Percentiles rank a stretch among this genome's conserved stretches.
Evolutionary conservation across 306 rosid species (phyloP).

Genomic region (Lathyrus sativus): DNA sequence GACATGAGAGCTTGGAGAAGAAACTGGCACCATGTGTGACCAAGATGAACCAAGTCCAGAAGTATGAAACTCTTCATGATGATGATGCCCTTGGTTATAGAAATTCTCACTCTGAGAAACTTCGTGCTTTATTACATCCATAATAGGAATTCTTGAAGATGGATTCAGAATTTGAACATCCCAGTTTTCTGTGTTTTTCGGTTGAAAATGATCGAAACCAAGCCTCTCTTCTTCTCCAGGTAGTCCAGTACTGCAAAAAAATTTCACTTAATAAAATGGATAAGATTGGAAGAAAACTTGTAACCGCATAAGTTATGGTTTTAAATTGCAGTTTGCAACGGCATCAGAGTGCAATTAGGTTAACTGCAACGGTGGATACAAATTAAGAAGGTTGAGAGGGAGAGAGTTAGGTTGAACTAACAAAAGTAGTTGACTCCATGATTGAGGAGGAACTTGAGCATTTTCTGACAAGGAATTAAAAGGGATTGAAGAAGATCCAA

Average conservation of each 20-base stretch:
- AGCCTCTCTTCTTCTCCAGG: conserved; percentile 62
- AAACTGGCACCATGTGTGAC: conserved; percentile 57
- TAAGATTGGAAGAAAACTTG: background rate
- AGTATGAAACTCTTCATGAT: conserved; percentile 43
- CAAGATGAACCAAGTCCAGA: conserved; percentile 43
- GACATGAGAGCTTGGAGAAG: conserved; percentile 62
- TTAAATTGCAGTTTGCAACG: background rate
- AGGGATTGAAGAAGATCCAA: conserved; percentile 67
- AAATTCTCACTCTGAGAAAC: conserved; percentile 48
- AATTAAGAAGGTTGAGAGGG: conserved; percentile 1
- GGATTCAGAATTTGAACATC: conserved; percentile 49
- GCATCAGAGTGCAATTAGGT: background rate
- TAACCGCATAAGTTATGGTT: background rate
- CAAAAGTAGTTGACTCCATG: conserved; percentile 76
- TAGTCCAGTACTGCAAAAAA: conserved; percentile 57
- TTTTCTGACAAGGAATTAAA: conserved; percentile 50
- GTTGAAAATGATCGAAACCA: conserved; percentile 48
- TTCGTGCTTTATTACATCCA: conserved; percentile 64
- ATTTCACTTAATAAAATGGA: background rate
- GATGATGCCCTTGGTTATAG: conserved; percentile 34
- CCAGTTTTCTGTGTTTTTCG: conserved; percentile 56
- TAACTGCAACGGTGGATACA: background rate
- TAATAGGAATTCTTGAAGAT: conserved; percentile 38
- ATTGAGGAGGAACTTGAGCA: conserved; percentile 47
- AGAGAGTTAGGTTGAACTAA: conserved; percentile 37